Evolutionary conservation across 2,329 filamentous ascomycete species (phyloP), one percentile per base, ranked within the genome.

Genomic region (Monosporascus sp.): DNA sequence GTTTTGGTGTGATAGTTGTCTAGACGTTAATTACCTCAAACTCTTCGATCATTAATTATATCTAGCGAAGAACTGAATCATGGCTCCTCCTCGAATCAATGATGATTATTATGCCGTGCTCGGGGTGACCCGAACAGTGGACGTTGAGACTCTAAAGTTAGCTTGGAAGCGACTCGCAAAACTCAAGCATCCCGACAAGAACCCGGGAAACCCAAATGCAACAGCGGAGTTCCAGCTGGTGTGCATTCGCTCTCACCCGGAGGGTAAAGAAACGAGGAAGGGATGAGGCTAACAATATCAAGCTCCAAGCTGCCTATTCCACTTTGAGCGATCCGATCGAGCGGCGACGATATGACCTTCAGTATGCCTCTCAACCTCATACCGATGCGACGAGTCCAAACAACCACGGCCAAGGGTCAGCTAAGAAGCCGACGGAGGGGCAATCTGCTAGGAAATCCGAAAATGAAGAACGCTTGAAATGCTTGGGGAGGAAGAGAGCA

Each of bases 121-220:
- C 17, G 58, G 56, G 6, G 44, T 67, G 3, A 8, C 38, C 2
- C 41, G 27, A 14, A 53, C 48, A 2, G 63, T 60, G 2, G 51
- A 54, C 16, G 38, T 40, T 3, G 51, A 52, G 7, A 27, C 48
- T 5, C 56, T 67, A 9, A 47, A 48, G 22, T 50, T 58, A 1
- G 62, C 56, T 44, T 67, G 63, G 52, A 56, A 54, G 8, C 58
- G 56, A 4, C 56, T 67, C 2, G 64, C 61, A 0, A 59, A 50
- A 44, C 43, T 59, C 37, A 58, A 49, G 37, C 63, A 65, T 26
- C 63, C 64, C 0, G 64, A 64, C 56, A 64, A 65, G 49, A 62
- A 62, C 36, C 54, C 34, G 0, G 38, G 44, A 8, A 62, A 64
- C 14, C 57, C 60, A 1, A 43, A 59, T 5, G 64, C 64, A 4